phyloP scores from a whole-genome alignment of 345 rosid genomes.

The Hirschfeldia incana region DNA sequence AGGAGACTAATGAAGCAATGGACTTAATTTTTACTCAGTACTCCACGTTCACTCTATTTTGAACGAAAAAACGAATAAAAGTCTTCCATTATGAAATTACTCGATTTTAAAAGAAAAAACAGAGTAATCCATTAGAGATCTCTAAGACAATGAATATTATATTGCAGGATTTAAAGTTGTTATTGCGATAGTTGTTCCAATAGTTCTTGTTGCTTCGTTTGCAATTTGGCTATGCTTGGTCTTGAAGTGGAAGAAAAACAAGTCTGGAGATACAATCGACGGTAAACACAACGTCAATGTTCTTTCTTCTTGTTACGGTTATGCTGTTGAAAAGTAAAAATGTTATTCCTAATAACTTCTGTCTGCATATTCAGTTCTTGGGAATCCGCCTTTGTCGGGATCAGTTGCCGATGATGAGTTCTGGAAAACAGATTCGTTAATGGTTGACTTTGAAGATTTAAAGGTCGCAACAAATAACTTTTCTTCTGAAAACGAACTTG shows the following conservation, averaged over 20 bases:
- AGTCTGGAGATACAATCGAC: neutral
- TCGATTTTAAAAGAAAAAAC: neutral
- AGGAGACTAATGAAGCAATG: too few species aligned
- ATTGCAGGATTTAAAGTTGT: slow-evolving; percentile 3
- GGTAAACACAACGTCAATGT: too few species aligned
- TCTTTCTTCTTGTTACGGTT: too few species aligned
- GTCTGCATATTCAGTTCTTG: neutral
- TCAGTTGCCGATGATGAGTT: neutral
- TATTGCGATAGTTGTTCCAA: slow-evolving; percentile 24
- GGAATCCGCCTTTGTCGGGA: neutral
- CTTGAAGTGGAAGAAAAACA: slow-evolving; percentile 30
- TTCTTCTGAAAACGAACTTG: neutral
- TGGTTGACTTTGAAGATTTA: neutral
- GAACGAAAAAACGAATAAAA: neutral
- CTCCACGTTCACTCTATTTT: too few species aligned
- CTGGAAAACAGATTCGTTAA: neutral
- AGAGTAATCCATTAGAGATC: neutral
- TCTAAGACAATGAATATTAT: neutral
- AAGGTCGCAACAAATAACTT: neutral
- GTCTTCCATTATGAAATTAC: slow-evolving; percentile 10
- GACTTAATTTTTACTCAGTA: too few species aligned
- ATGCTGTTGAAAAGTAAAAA: neutral
- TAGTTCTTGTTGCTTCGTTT: slow-evolving; percentile 24
- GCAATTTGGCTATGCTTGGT: slow-evolving; percentile 25
- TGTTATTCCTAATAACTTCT: neutral